These are phyloP conservation scores for Stagonosporopsis rhizophila DNA, from an alignment of 2,329 filamentous ascomycete genomes.

Conservation along the genomic window DNA sequence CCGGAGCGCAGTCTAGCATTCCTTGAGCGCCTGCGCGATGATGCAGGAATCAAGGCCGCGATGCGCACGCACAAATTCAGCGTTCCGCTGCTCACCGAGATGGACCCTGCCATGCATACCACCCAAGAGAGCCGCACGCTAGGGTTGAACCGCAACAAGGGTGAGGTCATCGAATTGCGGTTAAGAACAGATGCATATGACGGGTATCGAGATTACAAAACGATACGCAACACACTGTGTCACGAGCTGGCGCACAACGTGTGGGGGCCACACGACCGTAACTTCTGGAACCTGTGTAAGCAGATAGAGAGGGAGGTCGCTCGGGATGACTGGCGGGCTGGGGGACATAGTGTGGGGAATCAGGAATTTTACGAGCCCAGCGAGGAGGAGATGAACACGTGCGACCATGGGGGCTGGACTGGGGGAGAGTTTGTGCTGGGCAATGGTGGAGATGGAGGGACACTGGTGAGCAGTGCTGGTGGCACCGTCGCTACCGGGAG, in stretches of 20 bases:
- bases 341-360: constrained; percentile 59
- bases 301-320: constrained; percentile 89
- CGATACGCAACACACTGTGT: constrained; percentile 88
- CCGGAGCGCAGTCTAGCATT: constrained; percentile 74
- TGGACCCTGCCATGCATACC: constrained; percentile 88
- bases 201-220: constrained; percentile 91
- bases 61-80: constrained; percentile 88
- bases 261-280: constrained; percentile 78
- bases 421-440: constrained; percentile 51
- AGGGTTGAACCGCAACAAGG: constrained; percentile 85
- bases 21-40: constrained; percentile 76
- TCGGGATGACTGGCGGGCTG: constrained; percentile 76
- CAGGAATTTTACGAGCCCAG: constrained; percentile 44
- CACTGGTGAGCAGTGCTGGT: constrained; percentile 33
- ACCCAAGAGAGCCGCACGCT: constrained; percentile 81
- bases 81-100: constrained; percentile 88
- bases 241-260: constrained; percentile 97
- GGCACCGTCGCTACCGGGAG: constrained; percentile 47
- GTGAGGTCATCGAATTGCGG: constrained; percentile 88
- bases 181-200: constrained; percentile 93
- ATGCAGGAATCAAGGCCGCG: constrained; percentile 81
- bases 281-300: constrained; percentile 89
- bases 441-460: constrained; percentile 18
- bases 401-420: constrained; percentile 54
- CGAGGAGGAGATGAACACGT: constrained; percentile 38